phyloP scores from a whole-genome alignment of 1,284 basidiomycete species.

The Leccinum fuscescens region DNA sequence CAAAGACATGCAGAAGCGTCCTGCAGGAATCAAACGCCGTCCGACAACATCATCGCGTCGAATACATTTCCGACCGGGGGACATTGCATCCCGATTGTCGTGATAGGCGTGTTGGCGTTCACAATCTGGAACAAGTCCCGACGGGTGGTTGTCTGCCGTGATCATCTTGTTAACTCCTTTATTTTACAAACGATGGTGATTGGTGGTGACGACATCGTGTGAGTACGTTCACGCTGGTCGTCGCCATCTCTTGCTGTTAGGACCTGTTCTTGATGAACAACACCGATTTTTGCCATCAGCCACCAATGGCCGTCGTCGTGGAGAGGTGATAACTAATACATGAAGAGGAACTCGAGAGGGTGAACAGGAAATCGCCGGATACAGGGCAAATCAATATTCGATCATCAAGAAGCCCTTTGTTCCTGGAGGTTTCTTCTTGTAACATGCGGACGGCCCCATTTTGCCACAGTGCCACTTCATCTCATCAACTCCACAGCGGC shows the following conservation, averaged over 20 bases:
- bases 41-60: not conserved
- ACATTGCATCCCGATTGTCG: not conserved
- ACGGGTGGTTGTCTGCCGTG: not conserved
- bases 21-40: not conserved
- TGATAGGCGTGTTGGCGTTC: not conserved
- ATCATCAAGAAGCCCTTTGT: slow-evolving; percentile 7
- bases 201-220: not conserved
- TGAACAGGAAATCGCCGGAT: not conserved
- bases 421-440: not conserved
- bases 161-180: slow-evolving; percentile 2
- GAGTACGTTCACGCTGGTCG: not conserved
- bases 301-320: not conserved
- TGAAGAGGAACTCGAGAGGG: not conserved
- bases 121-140: not conserved
- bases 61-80: not conserved
- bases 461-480: no score
- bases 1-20: not conserved
- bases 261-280: not conserved
- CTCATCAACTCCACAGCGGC: not conserved
- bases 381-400: not conserved
- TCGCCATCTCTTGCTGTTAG: not conserved
- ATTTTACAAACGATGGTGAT: not conserved
- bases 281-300: not conserved
- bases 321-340: not conserved
- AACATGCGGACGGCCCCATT: not conserved